Evolutionary conservation across 306 rosid genomes (phyloP).

Genomic region (Vigna hirtella): DNA sequence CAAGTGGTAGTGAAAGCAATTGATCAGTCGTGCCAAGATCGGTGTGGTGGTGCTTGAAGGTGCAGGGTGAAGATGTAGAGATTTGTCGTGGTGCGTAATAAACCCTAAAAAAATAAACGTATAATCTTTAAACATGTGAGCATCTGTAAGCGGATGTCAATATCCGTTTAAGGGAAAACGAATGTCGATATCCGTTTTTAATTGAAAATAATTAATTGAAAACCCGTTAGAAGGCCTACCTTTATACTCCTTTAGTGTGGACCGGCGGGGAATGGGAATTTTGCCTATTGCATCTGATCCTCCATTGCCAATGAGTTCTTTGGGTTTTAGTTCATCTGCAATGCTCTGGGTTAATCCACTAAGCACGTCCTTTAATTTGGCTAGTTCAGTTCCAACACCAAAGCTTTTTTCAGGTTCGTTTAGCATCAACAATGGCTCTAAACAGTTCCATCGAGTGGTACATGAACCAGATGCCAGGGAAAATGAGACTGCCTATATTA

Average conservation of each 20-base stretch:
- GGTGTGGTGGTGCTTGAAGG: too few species aligned
- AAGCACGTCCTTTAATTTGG: constrained; percentile 84
- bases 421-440: constrained; percentile 76
- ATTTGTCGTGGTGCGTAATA: too few species aligned
- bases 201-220: constrained; percentile 41
- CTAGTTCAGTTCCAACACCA: constrained; percentile 93
- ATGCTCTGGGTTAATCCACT: constrained; percentile 93
- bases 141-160: too few species aligned
- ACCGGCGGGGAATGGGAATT: constrained; percentile 72
- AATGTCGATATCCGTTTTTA: too few species aligned
- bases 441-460: constrained; percentile 94
- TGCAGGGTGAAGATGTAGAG: too few species aligned
- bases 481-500: constrained; percentile 66
- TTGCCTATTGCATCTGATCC: constrained; percentile 85
- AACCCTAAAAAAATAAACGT: too few species aligned
- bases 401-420: constrained; percentile 89
- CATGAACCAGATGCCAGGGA: constrained; percentile 98
- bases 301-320: constrained; percentile 71
- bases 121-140: too few species aligned
- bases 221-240: constrained; percentile 93
- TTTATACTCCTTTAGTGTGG: constrained; percentile 89
- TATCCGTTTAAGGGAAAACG: too few species aligned
- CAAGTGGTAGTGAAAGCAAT: too few species aligned
- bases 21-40: too few species aligned
- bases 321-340: constrained; percentile 84